phyloP scores from a whole-genome alignment of 768 basidiomycete genomes.

The Plicaturopsis crispa region DNA sequence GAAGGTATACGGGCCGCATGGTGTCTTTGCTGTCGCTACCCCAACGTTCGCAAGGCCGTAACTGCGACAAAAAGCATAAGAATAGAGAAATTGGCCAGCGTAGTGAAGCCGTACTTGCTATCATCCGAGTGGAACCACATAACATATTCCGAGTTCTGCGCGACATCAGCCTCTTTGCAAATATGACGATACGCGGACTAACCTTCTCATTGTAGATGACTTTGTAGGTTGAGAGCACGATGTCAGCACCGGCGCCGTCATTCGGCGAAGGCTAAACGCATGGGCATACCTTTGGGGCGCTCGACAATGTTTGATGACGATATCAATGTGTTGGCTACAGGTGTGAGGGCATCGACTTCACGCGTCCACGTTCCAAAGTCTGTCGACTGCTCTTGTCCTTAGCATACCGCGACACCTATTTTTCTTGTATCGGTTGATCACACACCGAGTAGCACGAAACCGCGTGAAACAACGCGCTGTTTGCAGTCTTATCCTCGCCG shows the following conservation, averaged over 20 bases:
- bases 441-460: conserved; percentile 51
- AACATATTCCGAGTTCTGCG: conserved; percentile 58
- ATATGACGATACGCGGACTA: conserved; percentile 5
- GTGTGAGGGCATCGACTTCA: conserved; percentile 50
- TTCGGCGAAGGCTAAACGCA: background rate
- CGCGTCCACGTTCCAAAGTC: conserved; percentile 50
- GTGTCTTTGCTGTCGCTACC: conserved; percentile 48
- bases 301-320: conserved; percentile 54
- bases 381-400: no score
- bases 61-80: conserved; percentile 22
- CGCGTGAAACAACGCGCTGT: conserved; percentile 46
- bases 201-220: conserved; percentile 49
- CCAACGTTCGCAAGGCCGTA: conserved; percentile 61
- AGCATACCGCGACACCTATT: no score
- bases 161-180: no score
- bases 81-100: background rate
- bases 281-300: conserved; percentile 45
- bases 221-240: conserved; percentile 17
- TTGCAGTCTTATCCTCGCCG: conserved; percentile 55
- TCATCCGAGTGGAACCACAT: conserved; percentile 70
- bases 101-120: conserved; percentile 34
- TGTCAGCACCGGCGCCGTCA: conserved; percentile 1
- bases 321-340: conserved; percentile 45
- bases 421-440: background rate
- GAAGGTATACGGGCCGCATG: conserved; percentile 56